Evolutionary conservation across 1,284 basidiomycete genomes (phyloP), one percentile per base, ranked within the genome.

Genomic region (Cryptococcus floricola): DNA sequence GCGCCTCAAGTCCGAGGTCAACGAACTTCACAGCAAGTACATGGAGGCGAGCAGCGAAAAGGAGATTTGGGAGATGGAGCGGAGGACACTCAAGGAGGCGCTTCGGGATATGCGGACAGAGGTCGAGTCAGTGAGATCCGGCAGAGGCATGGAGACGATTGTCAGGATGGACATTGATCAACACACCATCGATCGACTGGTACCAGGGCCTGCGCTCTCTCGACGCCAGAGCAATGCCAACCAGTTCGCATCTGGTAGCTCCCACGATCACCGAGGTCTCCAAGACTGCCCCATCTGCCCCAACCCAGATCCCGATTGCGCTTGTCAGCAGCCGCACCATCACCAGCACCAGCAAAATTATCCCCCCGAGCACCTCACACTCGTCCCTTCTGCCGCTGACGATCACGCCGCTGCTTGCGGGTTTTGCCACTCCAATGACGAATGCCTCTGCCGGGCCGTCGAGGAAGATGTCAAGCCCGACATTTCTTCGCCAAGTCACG

Each of bases 1-100:
- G 34, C 64, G 69, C 39, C 56, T 78, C 52, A 75, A 73, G 56
- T 49, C 54, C n/a, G 72, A 76, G 42, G 39, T 73, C 59, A 85
- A 87, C 54, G 78, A 77, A 27, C 80, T 91, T n/a, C 82, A 82
- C 45, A 77, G 77, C 56, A 85, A 89, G 74, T 87, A 89, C 62
- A 65, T 70, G 23, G 68, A 78, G 2, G 81, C 89, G 39, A 84
- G 82, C 64, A 84, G 85, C 44, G 85, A 81, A 67, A 75, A 56
- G 38, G 62, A 66, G 14, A 48, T 50, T 5, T 67, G 63, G 61
- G 61, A 63, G 27, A n/a, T 53, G 23, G 62, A 65, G 44, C 51
- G 52, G 44, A 48, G 52, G 51, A 46, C 50, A 9, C 50, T 60
- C 37, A 58, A 61, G 53, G 52, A 57, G 18, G 39, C 56, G 14